Evolutionary conservation across 192 early-diverging fungal genomes (phyloP).

Genomic region (Entrophospora sp.): DNA sequence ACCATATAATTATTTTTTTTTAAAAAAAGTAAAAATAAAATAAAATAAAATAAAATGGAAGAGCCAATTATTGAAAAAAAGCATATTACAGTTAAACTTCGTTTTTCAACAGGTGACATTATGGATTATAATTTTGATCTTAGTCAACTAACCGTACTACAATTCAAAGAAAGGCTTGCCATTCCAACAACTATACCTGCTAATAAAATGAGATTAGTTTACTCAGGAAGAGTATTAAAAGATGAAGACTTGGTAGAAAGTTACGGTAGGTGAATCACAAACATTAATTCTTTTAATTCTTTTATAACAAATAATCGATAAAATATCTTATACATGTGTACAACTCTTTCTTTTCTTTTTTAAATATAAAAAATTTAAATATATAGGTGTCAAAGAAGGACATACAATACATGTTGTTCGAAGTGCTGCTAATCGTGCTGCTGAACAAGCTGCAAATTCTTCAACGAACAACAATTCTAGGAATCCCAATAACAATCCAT

Average conservation of each 20-base stretch:
- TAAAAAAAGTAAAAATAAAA: no score
- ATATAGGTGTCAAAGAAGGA: slow-evolving; percentile 61
- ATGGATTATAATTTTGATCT: slow-evolving; percentile 41
- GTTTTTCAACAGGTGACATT: slow-evolving; percentile 38
- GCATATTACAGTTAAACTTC: slow-evolving; percentile 49
- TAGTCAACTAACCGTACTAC: slow-evolving; percentile 48
- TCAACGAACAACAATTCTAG: slow-evolving; percentile 34
- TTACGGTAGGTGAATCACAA: slow-evolving; percentile 70
- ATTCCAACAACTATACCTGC: slow-evolving; percentile 41
- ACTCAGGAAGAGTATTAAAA: slow-evolving; percentile 86
- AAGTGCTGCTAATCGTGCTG: slow-evolving; percentile 38
- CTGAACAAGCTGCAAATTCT: slow-evolving; percentile 30
- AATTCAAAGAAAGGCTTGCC: slow-evolving; percentile 68
- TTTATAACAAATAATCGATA: background rate
- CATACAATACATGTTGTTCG: slow-evolving; percentile 89
- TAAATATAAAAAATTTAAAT: background rate
- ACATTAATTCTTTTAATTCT: no score
- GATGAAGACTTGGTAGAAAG: slow-evolving; percentile 65
- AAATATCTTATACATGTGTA: background rate
- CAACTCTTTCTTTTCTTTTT: background rate
- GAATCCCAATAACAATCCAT: slow-evolving; percentile 9
- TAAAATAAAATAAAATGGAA: no score
- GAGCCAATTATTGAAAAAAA: no score
- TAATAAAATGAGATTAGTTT: slow-evolving; percentile 75
- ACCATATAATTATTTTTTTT: no score